Conservation (phyloP, 306 rosid genomes). For the Pyrus pyrifolia region DNA sequence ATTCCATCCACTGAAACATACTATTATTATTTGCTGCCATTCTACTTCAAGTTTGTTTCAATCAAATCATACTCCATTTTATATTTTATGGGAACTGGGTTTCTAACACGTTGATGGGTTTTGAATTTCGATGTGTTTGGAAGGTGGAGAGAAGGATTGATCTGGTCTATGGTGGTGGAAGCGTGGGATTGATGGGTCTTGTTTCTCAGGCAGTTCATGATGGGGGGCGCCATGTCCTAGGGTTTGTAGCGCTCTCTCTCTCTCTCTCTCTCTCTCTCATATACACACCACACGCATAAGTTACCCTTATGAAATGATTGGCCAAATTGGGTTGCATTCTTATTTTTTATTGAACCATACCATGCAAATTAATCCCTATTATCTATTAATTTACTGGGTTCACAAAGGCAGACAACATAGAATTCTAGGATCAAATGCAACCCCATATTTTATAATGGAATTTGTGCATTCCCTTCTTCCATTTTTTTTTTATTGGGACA, state of each 20-base stretch:
- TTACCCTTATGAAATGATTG: not conserved
- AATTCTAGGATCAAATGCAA: conserved; percentile 40
- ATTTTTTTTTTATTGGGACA: not conserved
- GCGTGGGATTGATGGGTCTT: conserved; percentile 99
- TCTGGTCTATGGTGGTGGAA: conserved; percentile 99
- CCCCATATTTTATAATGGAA: not conserved
- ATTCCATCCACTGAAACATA: not conserved
- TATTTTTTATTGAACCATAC: not conserved
- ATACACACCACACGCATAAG: not conserved
- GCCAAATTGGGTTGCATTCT: not conserved
- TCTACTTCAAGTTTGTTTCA: not conserved
- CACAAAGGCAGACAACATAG: conserved; percentile 24
- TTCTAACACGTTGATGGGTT: conserved; percentile 40
- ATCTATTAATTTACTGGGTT: conserved; percentile 18
- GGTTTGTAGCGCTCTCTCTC: conserved; percentile 42
- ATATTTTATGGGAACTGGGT: conserved; percentile 13
- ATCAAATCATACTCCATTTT: not conserved
- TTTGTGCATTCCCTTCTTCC: conserved; percentile 2
- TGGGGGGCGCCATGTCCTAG: conserved; percentile 99
- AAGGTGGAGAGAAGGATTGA: conserved; percentile 97
- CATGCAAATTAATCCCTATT: conserved; percentile 29
- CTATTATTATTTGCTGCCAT: not conserved
- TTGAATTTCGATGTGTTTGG: conserved; percentile 31
- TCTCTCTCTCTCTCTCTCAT: conserved; percentile 16
- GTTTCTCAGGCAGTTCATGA: conserved; percentile 99